A percentile compares a stretch with the other conserved stretches of the same genome.
phyloP scores from a whole-genome alignment of 768 basidiomycete genomes.

The Lentinus brumalis region DNA sequence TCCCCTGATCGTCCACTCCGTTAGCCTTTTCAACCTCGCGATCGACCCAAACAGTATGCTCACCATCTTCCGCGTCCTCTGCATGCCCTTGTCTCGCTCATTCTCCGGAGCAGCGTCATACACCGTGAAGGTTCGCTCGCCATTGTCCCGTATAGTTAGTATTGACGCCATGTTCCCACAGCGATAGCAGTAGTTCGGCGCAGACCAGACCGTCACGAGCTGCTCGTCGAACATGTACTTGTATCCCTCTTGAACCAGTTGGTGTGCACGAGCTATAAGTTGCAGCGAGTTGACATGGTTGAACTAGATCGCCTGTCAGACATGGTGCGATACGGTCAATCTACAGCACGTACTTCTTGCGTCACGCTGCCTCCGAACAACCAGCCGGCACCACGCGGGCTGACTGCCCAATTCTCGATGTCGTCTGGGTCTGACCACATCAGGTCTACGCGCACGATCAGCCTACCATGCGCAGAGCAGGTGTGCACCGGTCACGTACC shows the following conservation, averaged over 20 bases:
- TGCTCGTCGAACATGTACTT: slow-evolving; percentile 96
- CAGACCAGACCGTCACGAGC: slow-evolving; percentile 92
- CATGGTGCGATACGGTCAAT: neutral
- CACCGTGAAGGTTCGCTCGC: slow-evolving; percentile 70
- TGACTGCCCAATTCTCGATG: slow-evolving; percentile 95
- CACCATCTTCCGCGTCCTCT: slow-evolving; percentile 68
- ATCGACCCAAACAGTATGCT: slow-evolving; percentile 30
- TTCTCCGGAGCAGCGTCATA: slow-evolving; percentile 91
- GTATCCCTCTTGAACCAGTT: slow-evolving; percentile 93
- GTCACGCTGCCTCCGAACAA: slow-evolving; percentile 88
- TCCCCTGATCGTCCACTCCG: slow-evolving; percentile 36
- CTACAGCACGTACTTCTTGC: slow-evolving; percentile 56
- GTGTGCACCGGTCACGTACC: slow-evolving; percentile 43
- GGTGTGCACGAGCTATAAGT: slow-evolving; percentile 94
- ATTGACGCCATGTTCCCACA: slow-evolving; percentile 94
- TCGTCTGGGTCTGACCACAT: slow-evolving; percentile 99
- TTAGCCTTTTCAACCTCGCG: neutral
- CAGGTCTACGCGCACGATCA: slow-evolving; percentile 55
- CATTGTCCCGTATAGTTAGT: slow-evolving; percentile 77
- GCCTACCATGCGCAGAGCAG: neutral
- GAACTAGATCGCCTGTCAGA: slow-evolving; percentile 52
- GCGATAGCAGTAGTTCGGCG: slow-evolving; percentile 84
- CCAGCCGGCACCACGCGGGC: slow-evolving; percentile 96
- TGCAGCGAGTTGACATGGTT: slow-evolving; percentile 87
- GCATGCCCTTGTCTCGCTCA: slow-evolving; percentile 78